These are phyloP conservation scores for Trichoderma aggressivum DNA, from an alignment of 2,329 filamentous ascomycete species.

Conservation along the genomic window DNA sequence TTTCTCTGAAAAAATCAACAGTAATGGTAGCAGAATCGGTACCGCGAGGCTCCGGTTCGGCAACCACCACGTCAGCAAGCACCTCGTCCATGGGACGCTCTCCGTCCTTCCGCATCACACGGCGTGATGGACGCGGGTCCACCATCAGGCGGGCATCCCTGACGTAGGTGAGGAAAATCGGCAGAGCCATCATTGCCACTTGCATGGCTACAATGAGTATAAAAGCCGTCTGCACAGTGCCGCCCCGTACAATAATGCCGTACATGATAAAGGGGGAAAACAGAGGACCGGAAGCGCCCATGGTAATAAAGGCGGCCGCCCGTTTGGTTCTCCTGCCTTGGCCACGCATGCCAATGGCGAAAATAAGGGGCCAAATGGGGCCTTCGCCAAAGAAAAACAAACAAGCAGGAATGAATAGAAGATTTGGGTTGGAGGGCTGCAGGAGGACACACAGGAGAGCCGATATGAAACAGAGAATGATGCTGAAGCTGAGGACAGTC, in stretches of 20 bases:
- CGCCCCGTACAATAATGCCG: conserved; percentile 58
- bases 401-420: conserved; percentile 58
- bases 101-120: conserved; percentile 23
- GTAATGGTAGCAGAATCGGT: conserved; percentile 4
- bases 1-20: not conserved
- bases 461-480: conserved; percentile 58
- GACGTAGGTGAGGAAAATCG: conserved; percentile 47
- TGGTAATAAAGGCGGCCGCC: conserved; percentile 73
- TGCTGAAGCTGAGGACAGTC: conserved; percentile 64
- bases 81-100: conserved; percentile 17
- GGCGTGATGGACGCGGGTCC: conserved; percentile 30
- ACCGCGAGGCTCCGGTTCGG: conserved; percentile 12
- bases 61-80: conserved; percentile 20
- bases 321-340: conserved; percentile 78
- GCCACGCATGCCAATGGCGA: conserved; percentile 74
- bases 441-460: conserved; percentile 48
- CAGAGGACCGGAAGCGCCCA: conserved; percentile 68
- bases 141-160: conserved; percentile 46
- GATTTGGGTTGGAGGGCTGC: conserved; percentile 43
- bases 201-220: conserved; percentile 57
- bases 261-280: conserved; percentile 74
- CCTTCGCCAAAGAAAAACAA: conserved; percentile 78
- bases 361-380: conserved; percentile 78
- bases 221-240: conserved; percentile 62
- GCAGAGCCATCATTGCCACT: conserved; percentile 45